Conservation (phyloP, 1,139 yeast species). For the Candida sanyaensis region DNA sequence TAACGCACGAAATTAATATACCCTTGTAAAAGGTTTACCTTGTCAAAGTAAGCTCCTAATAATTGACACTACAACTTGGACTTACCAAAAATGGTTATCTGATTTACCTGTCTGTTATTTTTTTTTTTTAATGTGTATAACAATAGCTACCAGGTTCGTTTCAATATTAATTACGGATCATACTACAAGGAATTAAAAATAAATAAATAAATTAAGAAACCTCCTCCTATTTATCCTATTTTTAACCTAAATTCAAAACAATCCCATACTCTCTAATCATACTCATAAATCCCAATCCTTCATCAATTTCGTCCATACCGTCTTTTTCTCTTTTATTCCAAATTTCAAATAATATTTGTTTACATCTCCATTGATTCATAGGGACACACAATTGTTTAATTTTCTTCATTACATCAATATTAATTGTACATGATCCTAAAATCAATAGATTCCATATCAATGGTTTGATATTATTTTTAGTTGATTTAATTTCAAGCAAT, state of each 20-base stretch:
- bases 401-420: constrained; percentile 16
- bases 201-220: no score
- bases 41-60: no score
- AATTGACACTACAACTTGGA: no score
- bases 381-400: constrained; percentile 7
- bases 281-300: constrained; percentile 51
- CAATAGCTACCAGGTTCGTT: no score
- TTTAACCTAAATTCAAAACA: constrained; percentile 35
- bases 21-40: no score
- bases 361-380: constrained; percentile 52
- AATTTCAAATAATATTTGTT: constrained; percentile 54
- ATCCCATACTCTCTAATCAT: constrained; percentile 57
- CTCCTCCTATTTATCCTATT: no score
- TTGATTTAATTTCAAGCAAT: constrained; percentile 20
- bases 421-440: constrained; percentile 43
- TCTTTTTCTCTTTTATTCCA: constrained; percentile 42
- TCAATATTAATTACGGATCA: no score
- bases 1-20: no score
- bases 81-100: no score
- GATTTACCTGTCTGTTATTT: no score
- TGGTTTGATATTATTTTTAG: constrained; percentile 24
- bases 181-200: no score
- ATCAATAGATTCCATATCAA: constrained; percentile 52
- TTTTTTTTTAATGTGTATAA: no score
- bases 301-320: constrained; percentile 37